Evolutionary conservation across 2,329 filamentous ascomycete species (phyloP), one percentile per base, ranked within the genome.

Genomic region (Trichophyton mentagrophytes): DNA sequence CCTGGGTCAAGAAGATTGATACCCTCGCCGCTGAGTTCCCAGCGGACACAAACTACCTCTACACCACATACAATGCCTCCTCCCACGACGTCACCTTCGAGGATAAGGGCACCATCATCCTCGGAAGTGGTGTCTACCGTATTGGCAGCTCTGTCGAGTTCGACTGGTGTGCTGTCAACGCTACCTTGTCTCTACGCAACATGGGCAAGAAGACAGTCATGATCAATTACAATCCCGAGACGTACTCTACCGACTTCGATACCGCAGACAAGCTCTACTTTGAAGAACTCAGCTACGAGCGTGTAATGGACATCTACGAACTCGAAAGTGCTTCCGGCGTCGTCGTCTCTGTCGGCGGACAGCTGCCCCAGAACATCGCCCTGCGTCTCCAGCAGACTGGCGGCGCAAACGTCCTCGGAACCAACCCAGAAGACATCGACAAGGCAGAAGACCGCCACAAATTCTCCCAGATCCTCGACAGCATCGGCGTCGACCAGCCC

Each of bases 251-350:
- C 0, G 93, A 97, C 74, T 92, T 87, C 71, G 93, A 99, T 68
- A 84, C 83, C 8, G 89, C 90, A 7, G 92, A 97, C 69, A 90
- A 85, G 69, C 83, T 99, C 3, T 99, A 97, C 77, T 99, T 99
- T 66, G 93, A 97, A 68, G 93, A 99, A 76, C 77, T 97, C 60
- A 93, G 87, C 74, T 97, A 96, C 72, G 93, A 97, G 78, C 87
- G 92, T 71, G 92, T 97, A 8, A 95, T 97, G 90, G 93, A 99
- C 74, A 97, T 97, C 66, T 96, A 96, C 73, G 93, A 97, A 74
- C 82, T 97, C 15, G 93, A 97, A 76, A 79, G 79, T 62, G 86
- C 91, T 5, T 84, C 80, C 60, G 92, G 91, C 67, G 90, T 97
- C 27, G 91, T 97, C 3, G 92, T 97, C 6, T 96, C 90, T 62